Conservation (phyloP, 2,329 filamentous ascomycete species). For the Diaporthe longicolla region DNA sequence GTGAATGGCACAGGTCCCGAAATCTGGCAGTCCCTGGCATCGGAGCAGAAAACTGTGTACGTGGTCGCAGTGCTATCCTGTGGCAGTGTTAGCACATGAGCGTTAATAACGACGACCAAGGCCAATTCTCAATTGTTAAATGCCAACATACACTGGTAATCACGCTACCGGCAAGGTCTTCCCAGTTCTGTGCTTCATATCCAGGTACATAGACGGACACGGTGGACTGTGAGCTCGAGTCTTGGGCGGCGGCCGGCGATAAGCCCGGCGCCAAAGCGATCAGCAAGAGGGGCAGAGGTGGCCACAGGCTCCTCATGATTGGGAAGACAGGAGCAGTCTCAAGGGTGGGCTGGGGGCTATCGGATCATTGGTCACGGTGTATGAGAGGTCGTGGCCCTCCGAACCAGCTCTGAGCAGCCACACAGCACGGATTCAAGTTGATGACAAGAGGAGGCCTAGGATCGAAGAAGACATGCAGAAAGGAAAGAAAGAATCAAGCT, state of each 20-base stretch:
- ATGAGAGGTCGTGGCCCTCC: slow-evolving; percentile 19
- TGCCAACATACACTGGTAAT: slow-evolving; percentile 56
- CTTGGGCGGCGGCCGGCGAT: slow-evolving; percentile 42
- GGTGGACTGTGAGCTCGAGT: slow-evolving; percentile 52
- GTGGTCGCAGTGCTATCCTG: slow-evolving; percentile 59
- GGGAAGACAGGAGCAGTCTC: slow-evolving; percentile 27
- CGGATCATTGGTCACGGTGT: slow-evolving; percentile 34
- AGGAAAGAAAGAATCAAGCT: slow-evolving; percentile 7
- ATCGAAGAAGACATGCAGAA: background rate
- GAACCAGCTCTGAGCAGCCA: slow-evolving; percentile 20
- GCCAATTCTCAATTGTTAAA: slow-evolving; percentile 42
- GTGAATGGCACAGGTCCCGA: slow-evolving; percentile 63
- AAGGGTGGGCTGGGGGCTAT: slow-evolving; percentile 3
- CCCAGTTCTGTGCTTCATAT: slow-evolving; percentile 60
- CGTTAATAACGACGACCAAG: background rate
- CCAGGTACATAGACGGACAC: slow-evolving; percentile 62
- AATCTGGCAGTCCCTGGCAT: slow-evolving; percentile 58
- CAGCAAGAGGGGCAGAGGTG: slow-evolving; percentile 32
- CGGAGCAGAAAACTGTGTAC: slow-evolving; percentile 65
- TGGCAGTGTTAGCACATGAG: slow-evolving; percentile 20
- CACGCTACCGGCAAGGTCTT: slow-evolving; percentile 61
- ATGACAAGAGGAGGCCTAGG: background rate
- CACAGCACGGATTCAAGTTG: slow-evolving; percentile 13
- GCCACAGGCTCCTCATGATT: slow-evolving; percentile 38
- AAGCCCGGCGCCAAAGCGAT: slow-evolving; percentile 37